Evolutionary conservation across 129 eudicot species (phyloP).

Genomic region (Daucus carota): DNA sequence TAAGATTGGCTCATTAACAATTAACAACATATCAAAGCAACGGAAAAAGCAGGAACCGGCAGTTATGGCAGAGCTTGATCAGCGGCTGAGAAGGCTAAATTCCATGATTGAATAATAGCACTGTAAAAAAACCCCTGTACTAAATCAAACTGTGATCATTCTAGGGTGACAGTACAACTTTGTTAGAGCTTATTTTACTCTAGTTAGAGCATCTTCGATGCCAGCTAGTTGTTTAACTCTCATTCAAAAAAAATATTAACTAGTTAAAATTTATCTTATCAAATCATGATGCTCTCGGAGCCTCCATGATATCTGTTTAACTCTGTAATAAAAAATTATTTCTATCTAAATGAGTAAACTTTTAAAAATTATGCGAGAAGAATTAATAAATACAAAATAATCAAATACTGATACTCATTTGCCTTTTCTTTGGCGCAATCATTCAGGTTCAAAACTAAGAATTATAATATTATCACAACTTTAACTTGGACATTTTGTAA

Average conservation of each 20-base stretch:
- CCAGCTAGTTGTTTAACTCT: not conserved
- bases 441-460: no score
- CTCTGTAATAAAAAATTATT: no score
- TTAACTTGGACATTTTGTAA: no score
- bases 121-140: slow-evolving; percentile 14
- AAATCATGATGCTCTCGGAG: not conserved
- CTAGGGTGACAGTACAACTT: not conserved
- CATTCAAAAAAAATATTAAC: not conserved
- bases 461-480: no score
- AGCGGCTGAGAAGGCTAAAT: slow-evolving; percentile 66
- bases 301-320: no score
- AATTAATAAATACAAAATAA: no score
- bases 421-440: no score
- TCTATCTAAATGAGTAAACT: no score
- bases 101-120: slow-evolving; percentile 28
- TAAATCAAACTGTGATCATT: slow-evolving; percentile 12
- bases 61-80: slow-evolving; percentile 92
- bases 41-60: slow-evolving; percentile 97
- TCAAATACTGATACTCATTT: no score
- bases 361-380: no score
- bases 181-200: not conserved
- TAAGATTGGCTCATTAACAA: slow-evolving; percentile 68
- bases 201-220: not conserved
- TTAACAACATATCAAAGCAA: slow-evolving; percentile 68
- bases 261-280: not conserved